Evolutionary conservation across 202 grass and related monocot genomes (phyloP).

Genomic region (Zizania palustris): DNA sequence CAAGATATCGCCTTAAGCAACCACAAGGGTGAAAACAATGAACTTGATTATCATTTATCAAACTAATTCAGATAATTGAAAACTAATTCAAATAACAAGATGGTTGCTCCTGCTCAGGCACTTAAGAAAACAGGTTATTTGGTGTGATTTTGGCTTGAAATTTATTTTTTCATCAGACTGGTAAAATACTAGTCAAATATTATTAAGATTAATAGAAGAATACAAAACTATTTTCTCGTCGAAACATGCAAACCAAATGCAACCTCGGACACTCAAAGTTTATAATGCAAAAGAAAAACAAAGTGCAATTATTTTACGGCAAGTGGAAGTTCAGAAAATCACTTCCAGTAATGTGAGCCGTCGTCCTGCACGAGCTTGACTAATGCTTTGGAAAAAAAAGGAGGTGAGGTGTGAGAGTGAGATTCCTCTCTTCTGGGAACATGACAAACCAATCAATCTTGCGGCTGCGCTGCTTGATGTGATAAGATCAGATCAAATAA

Average conservation of each 20-base stretch:
- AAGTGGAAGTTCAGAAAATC: background rate
- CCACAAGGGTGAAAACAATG: background rate
- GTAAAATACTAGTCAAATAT: too few relatives aligned
- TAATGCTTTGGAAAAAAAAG: background rate
- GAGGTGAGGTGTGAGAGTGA: background rate
- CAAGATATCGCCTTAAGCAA: background rate
- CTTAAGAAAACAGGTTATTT: background rate
- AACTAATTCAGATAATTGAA: background rate
- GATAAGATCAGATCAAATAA: constrained; percentile 4
- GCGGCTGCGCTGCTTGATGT: background rate
- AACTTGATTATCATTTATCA: background rate
- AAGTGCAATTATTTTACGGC: background rate
- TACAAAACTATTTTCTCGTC: background rate
- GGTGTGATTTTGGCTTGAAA: background rate
- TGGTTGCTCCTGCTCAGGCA: background rate
- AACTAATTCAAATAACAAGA: background rate
- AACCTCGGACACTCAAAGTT: background rate
- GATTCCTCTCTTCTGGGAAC: background rate
- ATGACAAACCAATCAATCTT: background rate
- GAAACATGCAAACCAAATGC: background rate
- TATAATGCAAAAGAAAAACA: background rate
- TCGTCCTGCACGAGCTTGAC: constrained; percentile 36
- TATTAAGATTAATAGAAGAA: too few relatives aligned
- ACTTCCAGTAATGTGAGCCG: background rate
- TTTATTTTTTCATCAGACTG: too few relatives aligned